These are phyloP conservation scores for Spergularia marina DNA, from an alignment of 148 eudicot species.

Conservation along the genomic window DNA sequence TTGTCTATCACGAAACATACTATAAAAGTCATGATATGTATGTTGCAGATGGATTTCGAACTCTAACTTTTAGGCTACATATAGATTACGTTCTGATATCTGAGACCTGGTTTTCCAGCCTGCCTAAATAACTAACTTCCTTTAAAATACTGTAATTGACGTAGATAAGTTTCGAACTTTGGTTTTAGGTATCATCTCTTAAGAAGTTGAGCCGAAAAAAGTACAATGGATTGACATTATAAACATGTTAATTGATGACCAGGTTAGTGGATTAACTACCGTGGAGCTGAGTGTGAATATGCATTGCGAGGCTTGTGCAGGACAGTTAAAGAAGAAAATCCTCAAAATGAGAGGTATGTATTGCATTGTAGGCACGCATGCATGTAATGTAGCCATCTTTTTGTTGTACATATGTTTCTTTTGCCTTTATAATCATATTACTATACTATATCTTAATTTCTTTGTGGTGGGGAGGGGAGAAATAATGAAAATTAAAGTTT, in stretches of 20 bases:
- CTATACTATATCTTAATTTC: neutral
- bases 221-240: neutral
- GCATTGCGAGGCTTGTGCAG: constrained; percentile 97
- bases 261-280: constrained; percentile 72
- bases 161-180: neutral
- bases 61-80: too few species aligned
- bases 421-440: neutral
- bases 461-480: neutral
- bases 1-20: too few species aligned
- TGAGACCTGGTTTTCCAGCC: too few species aligned
- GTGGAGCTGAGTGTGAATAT: constrained; percentile 92
- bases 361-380: too few species aligned
- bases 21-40: too few species aligned
- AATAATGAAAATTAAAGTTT: neutral
- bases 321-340: constrained; percentile 82
- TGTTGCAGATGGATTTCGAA: too few species aligned
- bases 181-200: too few species aligned
- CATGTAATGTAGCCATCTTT: neutral
- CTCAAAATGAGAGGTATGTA: constrained; percentile 85
- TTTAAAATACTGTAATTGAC: too few species aligned
- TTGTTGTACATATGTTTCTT: neutral
- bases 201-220: neutral
- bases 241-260: constrained; percentile 2
- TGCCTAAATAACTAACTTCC: neutral
- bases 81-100: too few species aligned